phyloP scores from a whole-genome alignment of 2,329 filamentous ascomycete genomes.

The Aureobasidium sp. region DNA sequence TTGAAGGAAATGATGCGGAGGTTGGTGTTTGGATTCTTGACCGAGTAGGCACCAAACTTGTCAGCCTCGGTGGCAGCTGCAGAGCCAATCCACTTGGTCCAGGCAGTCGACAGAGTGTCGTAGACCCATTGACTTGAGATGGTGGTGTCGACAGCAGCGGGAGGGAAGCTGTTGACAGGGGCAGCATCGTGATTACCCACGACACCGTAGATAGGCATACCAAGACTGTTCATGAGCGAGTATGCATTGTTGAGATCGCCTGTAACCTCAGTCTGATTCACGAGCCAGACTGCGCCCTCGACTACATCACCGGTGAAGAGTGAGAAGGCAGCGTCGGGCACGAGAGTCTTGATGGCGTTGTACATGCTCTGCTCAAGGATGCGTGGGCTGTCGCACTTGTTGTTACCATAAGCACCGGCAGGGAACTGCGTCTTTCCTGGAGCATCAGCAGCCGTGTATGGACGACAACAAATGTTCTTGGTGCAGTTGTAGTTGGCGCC shows the following conservation, averaged over 20 bases:
- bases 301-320: constrained; percentile 56
- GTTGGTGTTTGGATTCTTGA: constrained; percentile 38
- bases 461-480: constrained; percentile 54
- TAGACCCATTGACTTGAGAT: constrained; percentile 48
- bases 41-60: constrained; percentile 45
- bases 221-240: constrained; percentile 36
- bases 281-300: constrained; percentile 41
- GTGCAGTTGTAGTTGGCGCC: constrained; percentile 50
- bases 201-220: constrained; percentile 43
- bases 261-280: constrained; percentile 28
- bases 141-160: constrained; percentile 28
- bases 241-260: constrained; percentile 41
- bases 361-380: constrained; percentile 49
- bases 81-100: constrained; percentile 43
- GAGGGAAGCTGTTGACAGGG: constrained; percentile 22
- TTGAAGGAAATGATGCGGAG: constrained; percentile 54
- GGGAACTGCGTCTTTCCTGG: constrained; percentile 44
- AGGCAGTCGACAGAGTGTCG: constrained; percentile 40
- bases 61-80: constrained; percentile 30
- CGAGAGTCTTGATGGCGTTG: constrained; percentile 33
- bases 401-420: constrained; percentile 47
- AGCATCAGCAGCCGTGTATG: constrained; percentile 41
- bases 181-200: constrained; percentile 51
- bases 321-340: constrained; percentile 42
- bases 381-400: constrained; percentile 47